Evolutionary conservation across 2,329 filamentous ascomycete genomes (phyloP).

Genomic region (Ceratocystis huliohia): DNA sequence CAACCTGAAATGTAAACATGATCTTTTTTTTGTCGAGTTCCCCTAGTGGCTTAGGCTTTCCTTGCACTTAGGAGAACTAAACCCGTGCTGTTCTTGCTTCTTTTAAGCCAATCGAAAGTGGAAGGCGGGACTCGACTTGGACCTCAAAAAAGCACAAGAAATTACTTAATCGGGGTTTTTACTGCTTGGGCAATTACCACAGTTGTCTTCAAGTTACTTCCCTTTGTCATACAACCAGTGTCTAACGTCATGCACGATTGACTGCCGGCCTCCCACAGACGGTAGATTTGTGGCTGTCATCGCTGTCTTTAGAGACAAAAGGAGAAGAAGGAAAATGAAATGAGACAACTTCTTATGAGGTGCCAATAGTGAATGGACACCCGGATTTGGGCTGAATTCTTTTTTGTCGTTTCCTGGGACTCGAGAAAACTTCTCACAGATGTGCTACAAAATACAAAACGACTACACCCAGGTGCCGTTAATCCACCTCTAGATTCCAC

Average conservation of each 20-base stretch:
- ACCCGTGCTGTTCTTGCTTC: not conserved
- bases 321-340: not conserved
- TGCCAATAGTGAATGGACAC: not conserved
- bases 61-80: not conserved
- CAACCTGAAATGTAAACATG: slow-evolving; percentile 16
- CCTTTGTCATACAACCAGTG: not conserved
- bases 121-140: not conserved
- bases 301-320: not conserved
- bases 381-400: not conserved
- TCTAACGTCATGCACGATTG: not conserved
- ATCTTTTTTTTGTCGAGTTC: not conserved
- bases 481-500: too few species aligned
- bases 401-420: too few species aligned
- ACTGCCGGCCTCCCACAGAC: not conserved
- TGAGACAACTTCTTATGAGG: not conserved
- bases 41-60: not conserved
- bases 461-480: too few species aligned
- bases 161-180: not conserved
- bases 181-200: not conserved
- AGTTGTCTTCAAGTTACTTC: not conserved
- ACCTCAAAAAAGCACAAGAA: not conserved
- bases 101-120: not conserved
- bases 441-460: too few species aligned
- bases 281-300: slow-evolving; percentile 1
- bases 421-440: too few species aligned